Evolutionary conservation across 371 early-diverging fungal genomes (phyloP).

Genomic region (Saksenaea oblongispora): DNA sequence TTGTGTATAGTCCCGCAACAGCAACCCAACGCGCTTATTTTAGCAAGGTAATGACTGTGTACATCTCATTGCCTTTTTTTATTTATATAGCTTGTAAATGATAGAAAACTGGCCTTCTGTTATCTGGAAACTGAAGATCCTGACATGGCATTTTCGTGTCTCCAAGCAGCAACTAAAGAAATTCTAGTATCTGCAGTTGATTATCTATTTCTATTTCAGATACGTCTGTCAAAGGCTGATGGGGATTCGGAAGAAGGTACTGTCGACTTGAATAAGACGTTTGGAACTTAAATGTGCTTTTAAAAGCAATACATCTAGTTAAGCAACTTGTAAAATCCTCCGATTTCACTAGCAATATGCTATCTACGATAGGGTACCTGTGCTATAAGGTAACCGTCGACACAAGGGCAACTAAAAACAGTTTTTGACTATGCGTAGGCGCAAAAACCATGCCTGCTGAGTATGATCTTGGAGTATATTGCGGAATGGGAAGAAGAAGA

Average conservation of each 20-base stretch:
- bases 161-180: neutral
- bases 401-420: neutral
- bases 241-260: neutral
- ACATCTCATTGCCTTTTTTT: neutral
- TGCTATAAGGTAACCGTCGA: neutral
- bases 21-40: neutral
- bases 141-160: neutral
- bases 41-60: neutral
- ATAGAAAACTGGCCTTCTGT: neutral
- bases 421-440: neutral
- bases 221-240: neutral
- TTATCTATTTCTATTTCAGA: neutral
- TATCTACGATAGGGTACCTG: neutral
- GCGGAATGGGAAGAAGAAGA: neutral
- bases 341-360: neutral
- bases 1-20: neutral
- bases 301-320: neutral
- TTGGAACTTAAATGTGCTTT: neutral
- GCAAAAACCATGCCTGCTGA: neutral
- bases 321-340: neutral
- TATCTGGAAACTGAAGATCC: neutral
- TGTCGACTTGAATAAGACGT: neutral
- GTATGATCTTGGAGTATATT: neutral
- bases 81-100: neutral
- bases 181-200: neutral